These are phyloP conservation scores for Mortierella polycephala DNA, from an alignment of 371 early-diverging fungal genomes.

Conservation along the genomic window DNA sequence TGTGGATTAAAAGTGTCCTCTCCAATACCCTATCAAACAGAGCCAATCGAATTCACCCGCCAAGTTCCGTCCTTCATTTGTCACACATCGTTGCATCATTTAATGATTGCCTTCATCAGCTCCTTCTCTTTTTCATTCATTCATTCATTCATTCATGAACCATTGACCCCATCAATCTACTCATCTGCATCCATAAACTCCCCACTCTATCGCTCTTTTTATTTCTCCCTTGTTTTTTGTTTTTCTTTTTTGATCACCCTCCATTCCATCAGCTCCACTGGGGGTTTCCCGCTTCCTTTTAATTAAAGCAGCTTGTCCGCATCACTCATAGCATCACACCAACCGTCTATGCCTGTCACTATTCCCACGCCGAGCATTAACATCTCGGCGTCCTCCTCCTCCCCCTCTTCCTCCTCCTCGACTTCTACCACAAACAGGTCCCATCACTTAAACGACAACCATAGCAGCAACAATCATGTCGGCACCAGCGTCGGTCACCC, in stretches of 20 bases:
- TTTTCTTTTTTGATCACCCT: constrained; percentile 2
- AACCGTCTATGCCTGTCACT: constrained; percentile 33
- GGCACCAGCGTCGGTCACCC: constrained; percentile 6
- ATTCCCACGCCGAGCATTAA: constrained; percentile 52
- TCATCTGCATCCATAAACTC: neutral
- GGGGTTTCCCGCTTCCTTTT: constrained; percentile 10
- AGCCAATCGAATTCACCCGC: too few species aligned
- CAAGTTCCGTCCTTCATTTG: too few species aligned
- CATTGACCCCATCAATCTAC: neutral
- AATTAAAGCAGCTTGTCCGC: neutral
- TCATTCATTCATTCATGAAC: too few species aligned
- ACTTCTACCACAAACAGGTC: neutral
- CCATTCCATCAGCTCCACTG: too few species aligned
- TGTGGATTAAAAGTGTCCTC: too few species aligned
- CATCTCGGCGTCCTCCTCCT: constrained; percentile 27
- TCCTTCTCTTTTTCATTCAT: too few species aligned
- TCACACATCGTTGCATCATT: too few species aligned
- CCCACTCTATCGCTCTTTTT: constrained; percentile 7
- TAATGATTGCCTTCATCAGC: too few species aligned
- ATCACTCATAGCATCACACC: neutral
- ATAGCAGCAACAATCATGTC: constrained; percentile 1
- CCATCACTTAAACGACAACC: constrained; percentile 3
- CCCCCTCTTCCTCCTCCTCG: constrained; percentile 6
- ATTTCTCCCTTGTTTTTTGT: neutral
- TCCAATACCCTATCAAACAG: too few species aligned